Conservation (phyloP, 108 stramenopile genomes). For the Stephanodiscus triporus region DNA sequence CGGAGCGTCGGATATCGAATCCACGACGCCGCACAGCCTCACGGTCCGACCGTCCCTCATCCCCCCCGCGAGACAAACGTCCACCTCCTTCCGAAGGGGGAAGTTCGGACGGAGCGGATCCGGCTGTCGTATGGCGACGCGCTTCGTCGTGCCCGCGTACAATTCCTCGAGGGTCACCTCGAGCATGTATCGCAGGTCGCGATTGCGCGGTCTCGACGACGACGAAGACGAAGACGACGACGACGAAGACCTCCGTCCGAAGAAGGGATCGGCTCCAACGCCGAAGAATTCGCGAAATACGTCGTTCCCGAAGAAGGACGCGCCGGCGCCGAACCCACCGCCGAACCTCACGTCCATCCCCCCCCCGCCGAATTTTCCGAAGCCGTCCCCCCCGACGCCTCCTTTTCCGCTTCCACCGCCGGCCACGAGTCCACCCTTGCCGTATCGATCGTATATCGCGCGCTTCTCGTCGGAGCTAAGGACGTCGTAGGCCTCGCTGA, state of each 20-base stretch:
- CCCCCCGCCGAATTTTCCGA: slow-evolving; percentile 15
- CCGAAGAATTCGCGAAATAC: slow-evolving; percentile 39
- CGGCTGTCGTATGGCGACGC: slow-evolving; percentile 59
- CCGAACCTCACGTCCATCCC: slow-evolving; percentile 43
- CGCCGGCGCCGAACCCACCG: slow-evolving; percentile 19
- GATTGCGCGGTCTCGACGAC: slow-evolving; percentile 50
- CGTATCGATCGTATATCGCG: slow-evolving; percentile 91
- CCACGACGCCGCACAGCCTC: slow-evolving; percentile 68
- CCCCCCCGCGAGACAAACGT: slow-evolving; percentile 65
- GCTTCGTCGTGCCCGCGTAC: slow-evolving; percentile 65
- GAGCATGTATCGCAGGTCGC: slow-evolving; percentile 69
- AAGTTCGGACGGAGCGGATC: slow-evolving; percentile 34
- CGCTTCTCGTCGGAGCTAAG: slow-evolving; percentile 90
- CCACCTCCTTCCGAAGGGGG: slow-evolving; percentile 55
- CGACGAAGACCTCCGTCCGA: background rate
- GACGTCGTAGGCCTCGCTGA: slow-evolving; percentile 94
- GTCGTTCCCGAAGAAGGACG: slow-evolving; percentile 26
- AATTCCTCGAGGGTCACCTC: slow-evolving; percentile 84
- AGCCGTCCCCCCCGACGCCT: slow-evolving; percentile 42
- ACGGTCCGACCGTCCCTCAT: slow-evolving; percentile 62
- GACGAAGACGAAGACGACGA: background rate
- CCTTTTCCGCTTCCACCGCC: slow-evolving; percentile 22
- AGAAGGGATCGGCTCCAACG: slow-evolving; percentile 10
- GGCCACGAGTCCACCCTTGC: slow-evolving; percentile 63
- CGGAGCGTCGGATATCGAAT: slow-evolving; percentile 54